phyloP scores from a whole-genome alignment of 1,284 basidiomycete genomes.

The Athelia sp. region DNA sequence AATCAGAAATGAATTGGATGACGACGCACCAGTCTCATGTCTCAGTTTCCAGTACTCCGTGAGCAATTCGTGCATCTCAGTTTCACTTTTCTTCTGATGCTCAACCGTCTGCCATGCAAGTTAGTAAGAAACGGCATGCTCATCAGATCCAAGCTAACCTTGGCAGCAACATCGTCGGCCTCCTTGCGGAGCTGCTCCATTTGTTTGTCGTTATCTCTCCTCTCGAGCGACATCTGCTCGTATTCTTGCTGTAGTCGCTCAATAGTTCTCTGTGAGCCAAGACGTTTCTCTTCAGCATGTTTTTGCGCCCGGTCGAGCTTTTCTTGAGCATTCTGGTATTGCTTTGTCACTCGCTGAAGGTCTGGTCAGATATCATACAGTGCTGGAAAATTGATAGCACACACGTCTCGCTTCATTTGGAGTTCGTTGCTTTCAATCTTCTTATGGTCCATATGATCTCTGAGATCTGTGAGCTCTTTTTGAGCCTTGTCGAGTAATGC shows the following conservation, averaged over 20 bases:
- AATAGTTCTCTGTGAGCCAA: conserved; percentile 62
- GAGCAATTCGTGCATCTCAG: conserved; percentile 72
- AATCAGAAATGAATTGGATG: neutral
- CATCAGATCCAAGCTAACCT: conserved; percentile 34
- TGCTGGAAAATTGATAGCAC: conserved; percentile 6
- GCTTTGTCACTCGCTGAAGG: conserved; percentile 65
- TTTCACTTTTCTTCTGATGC: conserved; percentile 67
- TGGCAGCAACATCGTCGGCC: conserved; percentile 57
- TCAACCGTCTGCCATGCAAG: conserved; percentile 54
- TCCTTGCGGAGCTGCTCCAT: conserved; percentile 69
- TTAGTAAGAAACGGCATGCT: conserved; percentile 3
- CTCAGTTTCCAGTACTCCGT: conserved; percentile 77
- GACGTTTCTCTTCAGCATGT: conserved; percentile 70
- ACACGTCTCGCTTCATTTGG: conserved; percentile 59
- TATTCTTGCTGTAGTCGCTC: conserved; percentile 72
- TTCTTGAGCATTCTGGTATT: conserved; percentile 70
- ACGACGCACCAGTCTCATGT: conserved; percentile 65
- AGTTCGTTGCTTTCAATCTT: conserved; percentile 69
- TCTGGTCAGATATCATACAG: neutral
- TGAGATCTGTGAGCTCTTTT: conserved; percentile 59
- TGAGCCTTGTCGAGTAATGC: conserved; percentile 54
- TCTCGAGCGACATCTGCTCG: conserved; percentile 67
- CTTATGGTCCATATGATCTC: conserved; percentile 64
- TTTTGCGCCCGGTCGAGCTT: conserved; percentile 71
- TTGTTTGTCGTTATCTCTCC: conserved; percentile 70